Conservation (phyloP, 768 basidiomycete species). For the Harrya chromipes region DNA sequence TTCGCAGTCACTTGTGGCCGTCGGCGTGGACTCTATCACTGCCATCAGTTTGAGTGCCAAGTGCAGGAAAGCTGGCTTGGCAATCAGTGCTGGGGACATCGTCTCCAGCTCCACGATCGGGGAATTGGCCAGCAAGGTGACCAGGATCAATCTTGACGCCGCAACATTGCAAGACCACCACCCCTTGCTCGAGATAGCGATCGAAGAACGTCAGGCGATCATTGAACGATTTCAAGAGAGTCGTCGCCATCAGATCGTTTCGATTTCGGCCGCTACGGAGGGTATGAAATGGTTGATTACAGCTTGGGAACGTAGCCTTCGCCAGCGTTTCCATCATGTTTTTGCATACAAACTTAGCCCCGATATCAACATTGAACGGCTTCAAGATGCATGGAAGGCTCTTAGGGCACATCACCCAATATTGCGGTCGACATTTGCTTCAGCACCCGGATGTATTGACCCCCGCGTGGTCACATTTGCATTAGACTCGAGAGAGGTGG, state of each 20-base stretch:
- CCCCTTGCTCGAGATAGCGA: constrained; percentile 1
- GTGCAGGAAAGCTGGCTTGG: constrained; percentile 37
- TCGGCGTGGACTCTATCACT: constrained; percentile 51
- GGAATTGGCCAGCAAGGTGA: constrained; percentile 18
- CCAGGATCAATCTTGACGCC: background rate
- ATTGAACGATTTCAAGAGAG: constrained; percentile 13
- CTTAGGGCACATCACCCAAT: constrained; percentile 37
- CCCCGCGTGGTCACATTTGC: constrained; percentile 28
- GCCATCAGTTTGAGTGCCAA: constrained; percentile 44
- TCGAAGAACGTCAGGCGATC: constrained; percentile 14
- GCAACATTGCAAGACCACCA: background rate
- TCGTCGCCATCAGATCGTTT: constrained; percentile 11
- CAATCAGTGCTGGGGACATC: constrained; percentile 37
- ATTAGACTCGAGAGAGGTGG: constrained; percentile 1
- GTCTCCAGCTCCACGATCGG: constrained; percentile 38
- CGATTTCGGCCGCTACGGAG: constrained; percentile 22
- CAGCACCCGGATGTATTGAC: constrained; percentile 9
- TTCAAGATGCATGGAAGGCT: constrained; percentile 37
- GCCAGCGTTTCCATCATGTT: constrained; percentile 41
- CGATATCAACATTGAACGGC: constrained; percentile 26
- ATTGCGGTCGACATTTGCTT: constrained; percentile 42
- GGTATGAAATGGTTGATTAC: constrained; percentile 39
- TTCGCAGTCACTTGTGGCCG: constrained; percentile 35
- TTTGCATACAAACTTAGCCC: constrained; percentile 39
- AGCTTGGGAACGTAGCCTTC: constrained; percentile 43